Conservation (phyloP, 2,329 filamentous ascomycete species). For the Cladosporium colombiae region DNA sequence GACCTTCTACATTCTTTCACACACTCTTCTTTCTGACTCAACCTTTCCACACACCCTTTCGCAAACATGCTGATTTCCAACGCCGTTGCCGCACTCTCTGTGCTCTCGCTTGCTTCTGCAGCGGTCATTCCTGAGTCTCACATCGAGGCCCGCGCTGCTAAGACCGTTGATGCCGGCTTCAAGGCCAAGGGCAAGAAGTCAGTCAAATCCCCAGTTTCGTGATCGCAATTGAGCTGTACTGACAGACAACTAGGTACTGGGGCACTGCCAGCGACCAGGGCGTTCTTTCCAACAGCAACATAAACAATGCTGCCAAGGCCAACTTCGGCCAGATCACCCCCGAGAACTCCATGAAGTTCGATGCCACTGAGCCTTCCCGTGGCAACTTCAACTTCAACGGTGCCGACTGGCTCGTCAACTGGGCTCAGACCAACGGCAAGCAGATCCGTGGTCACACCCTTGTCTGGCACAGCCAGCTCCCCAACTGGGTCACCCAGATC, state of each 20-base stretch:
- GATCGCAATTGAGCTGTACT: neutral
- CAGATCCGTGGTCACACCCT: conserved; percentile 66
- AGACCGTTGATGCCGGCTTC: conserved; percentile 58
- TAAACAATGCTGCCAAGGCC: conserved; percentile 58
- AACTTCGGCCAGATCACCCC: conserved; percentile 67
- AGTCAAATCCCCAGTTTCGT: neutral
- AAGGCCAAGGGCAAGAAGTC: conserved; percentile 62
- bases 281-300: conserved; percentile 52
- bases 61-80: conserved; percentile 18
- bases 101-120: conserved; percentile 19
- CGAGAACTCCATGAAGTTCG: conserved; percentile 72
- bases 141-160: conserved; percentile 20
- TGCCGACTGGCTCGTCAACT: conserved; percentile 63
- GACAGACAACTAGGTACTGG: conserved; percentile 48
- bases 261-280: conserved; percentile 60
- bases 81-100: conserved; percentile 14
- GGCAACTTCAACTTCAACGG: conserved; percentile 57
- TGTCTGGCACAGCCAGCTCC: conserved; percentile 59
- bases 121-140: conserved; percentile 13
- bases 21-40: neutral
- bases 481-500: conserved; percentile 60
- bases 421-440: conserved; percentile 58
- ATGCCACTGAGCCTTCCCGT: conserved; percentile 52
- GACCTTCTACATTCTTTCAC: neutral
- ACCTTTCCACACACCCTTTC: neutral